A percentile compares a stretch with the other conserved stretches of the same genome.
phyloP scores from a whole-genome alignment of 2,329 filamentous ascomycete species.

The Monosporascus cannonballus region DNA sequence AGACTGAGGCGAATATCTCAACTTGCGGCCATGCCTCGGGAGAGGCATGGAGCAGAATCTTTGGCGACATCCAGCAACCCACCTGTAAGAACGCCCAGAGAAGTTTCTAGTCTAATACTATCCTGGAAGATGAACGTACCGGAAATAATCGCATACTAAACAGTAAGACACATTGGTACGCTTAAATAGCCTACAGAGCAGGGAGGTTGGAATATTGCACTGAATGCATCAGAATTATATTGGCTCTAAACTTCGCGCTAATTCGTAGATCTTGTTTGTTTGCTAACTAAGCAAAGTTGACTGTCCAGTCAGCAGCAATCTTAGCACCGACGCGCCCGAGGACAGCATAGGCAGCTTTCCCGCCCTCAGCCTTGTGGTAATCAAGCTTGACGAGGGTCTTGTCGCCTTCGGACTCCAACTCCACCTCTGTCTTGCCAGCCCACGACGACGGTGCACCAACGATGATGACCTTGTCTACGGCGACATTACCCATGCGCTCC shows the following conservation, averaged over 20 bases:
- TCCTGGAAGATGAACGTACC: too few relatives aligned
- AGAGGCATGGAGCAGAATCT: too few relatives aligned
- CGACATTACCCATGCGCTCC: slow-evolving; percentile 70
- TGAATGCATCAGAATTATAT: too few relatives aligned
- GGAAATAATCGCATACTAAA: too few relatives aligned
- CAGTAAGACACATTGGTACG: too few relatives aligned
- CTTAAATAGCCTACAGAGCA: too few relatives aligned
- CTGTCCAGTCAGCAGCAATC: slow-evolving; percentile 49
- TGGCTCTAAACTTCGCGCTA: not conserved
- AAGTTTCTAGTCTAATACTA: too few relatives aligned
- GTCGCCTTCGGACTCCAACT: slow-evolving; percentile 46
- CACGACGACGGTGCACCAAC: slow-evolving; percentile 72
- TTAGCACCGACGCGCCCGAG: slow-evolving; percentile 45
- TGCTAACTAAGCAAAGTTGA: slow-evolving; percentile 26
- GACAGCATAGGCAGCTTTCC: slow-evolving; percentile 44
- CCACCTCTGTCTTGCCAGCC: slow-evolving; percentile 57
- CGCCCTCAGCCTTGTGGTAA: slow-evolving; percentile 45
- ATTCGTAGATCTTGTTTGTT: not conserved
- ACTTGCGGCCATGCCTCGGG: too few relatives aligned
- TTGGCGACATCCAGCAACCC: too few relatives aligned
- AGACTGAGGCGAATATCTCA: too few relatives aligned
- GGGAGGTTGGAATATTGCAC: too few relatives aligned
- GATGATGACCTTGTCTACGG: slow-evolving; percentile 77
- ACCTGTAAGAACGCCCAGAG: too few relatives aligned
- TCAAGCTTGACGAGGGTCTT: slow-evolving; percentile 54